Percentiles rank a stretch among this genome's conserved stretches.
phyloP scores from a whole-genome alignment of 1,139 yeast species.

The Schwanniomyces etchellsii region DNA sequence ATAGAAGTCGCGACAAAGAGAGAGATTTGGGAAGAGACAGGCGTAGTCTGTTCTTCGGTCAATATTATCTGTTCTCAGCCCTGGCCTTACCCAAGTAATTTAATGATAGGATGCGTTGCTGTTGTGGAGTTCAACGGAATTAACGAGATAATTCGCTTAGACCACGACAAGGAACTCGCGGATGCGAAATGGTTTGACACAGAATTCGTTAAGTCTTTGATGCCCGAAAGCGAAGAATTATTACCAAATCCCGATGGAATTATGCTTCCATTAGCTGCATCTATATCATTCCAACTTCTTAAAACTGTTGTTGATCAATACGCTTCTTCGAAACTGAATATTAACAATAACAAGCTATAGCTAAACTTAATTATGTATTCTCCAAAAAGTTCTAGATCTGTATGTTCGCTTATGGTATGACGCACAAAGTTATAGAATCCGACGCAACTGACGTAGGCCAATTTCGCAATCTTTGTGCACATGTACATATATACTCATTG shows the following conservation, averaged over 20 bases:
- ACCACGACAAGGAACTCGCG: constrained; percentile 77
- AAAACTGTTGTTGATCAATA: constrained; percentile 38
- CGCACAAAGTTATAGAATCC: too few species aligned
- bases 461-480: too few species aligned
- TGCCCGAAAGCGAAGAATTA: constrained; percentile 16
- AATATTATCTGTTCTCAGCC: constrained; percentile 72
- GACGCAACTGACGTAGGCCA: too few species aligned
- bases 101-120: constrained; percentile 91
- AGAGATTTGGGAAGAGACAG: constrained; percentile 95
- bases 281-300: constrained; percentile 39
- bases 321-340: constrained; percentile 15
- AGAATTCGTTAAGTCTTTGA: constrained; percentile 42
- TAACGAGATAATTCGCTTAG: constrained; percentile 59
- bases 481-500: too few species aligned
- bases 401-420: too few species aligned
- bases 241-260: constrained; percentile 35
- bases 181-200: constrained; percentile 83
- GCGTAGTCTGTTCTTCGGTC: constrained; percentile 61
- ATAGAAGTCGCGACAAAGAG: constrained; percentile 83
- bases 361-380: too few species aligned
- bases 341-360: too few species aligned
- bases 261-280: constrained; percentile 34
- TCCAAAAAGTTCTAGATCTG: too few species aligned
- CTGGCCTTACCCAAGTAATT: constrained; percentile 93
- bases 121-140: constrained; percentile 58